Evolutionary conservation across 2,329 filamentous ascomycete genomes (phyloP).

Genomic region (Talaromyces rugulosus): DNA sequence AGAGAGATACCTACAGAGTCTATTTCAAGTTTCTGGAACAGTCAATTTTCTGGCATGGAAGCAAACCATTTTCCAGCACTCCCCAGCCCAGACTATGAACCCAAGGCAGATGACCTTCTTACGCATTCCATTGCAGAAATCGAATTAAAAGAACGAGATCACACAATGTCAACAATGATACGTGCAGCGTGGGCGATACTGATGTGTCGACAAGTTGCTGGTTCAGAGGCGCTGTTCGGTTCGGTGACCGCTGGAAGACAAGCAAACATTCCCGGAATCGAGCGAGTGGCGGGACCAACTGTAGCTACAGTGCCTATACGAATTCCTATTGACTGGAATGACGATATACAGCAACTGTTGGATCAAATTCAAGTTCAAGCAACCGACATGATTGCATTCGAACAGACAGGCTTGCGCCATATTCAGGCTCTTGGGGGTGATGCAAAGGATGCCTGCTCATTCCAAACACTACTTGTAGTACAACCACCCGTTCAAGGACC

Average conservation of each 20-base stretch:
- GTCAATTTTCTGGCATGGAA: conserved; percentile 1
- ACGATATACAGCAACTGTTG: conserved; percentile 45
- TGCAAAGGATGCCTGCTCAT: conserved; percentile 31
- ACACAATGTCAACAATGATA: conserved; percentile 1
- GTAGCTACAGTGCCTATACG: conserved; percentile 19
- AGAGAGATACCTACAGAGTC: not conserved
- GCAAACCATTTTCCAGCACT: conserved; percentile 1
- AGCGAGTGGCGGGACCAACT: conserved; percentile 31
- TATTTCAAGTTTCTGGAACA: not conserved
- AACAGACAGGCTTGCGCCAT: conserved; percentile 50
- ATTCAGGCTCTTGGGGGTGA: conserved; percentile 47
- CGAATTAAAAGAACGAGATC: not conserved
- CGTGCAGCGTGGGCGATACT: conserved; percentile 4
- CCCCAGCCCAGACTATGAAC: not conserved
- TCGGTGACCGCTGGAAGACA: conserved; percentile 27
- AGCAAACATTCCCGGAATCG: conserved; percentile 32
- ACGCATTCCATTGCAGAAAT: not conserved
- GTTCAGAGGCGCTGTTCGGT: conserved; percentile 24
- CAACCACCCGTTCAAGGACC: conserved; percentile 8
- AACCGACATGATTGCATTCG: conserved; percentile 52
- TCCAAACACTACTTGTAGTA: conserved; percentile 36
- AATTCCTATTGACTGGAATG: conserved; percentile 25
- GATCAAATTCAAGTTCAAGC: conserved; percentile 51
- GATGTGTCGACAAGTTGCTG: conserved; percentile 2
- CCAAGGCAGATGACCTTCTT: not conserved